A percentile compares a stretch with the other conserved stretches of the same genome.
Evolutionary conservation across 2,329 filamentous ascomycete genomes (phyloP).

Genomic region (Fusarium sp.): DNA sequence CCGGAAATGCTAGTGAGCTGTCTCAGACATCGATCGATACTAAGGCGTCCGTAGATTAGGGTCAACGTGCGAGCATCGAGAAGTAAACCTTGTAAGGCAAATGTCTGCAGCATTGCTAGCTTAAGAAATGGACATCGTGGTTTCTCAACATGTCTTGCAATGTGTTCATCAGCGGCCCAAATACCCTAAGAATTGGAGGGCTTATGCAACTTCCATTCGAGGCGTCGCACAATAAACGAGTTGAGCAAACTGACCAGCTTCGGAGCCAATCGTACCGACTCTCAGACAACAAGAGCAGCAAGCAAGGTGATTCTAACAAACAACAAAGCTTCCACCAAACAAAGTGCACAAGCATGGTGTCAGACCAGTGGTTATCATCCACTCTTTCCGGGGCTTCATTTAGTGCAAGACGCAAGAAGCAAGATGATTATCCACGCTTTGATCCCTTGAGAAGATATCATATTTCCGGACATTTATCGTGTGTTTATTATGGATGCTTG

Average conservation of each 20-base stretch:
- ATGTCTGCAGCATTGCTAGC: not conserved
- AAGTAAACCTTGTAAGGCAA: not conserved
- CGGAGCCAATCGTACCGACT: constrained; percentile 13
- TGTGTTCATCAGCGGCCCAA: not conserved
- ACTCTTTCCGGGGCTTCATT: not conserved
- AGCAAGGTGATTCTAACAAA: not conserved
- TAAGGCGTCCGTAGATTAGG: not conserved
- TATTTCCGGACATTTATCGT: not conserved
- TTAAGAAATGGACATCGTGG: not conserved
- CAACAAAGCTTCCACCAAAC: not conserved
- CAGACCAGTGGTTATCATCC: not conserved
- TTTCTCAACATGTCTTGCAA: not conserved
- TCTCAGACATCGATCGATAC: constrained; percentile 6
- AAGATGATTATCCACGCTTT: not conserved
- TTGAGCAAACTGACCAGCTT: constrained; percentile 11
- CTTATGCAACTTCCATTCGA: not conserved
- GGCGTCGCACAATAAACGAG: not conserved
- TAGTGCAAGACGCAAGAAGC: not conserved
- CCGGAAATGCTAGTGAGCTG: constrained; percentile 3
- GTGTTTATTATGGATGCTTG: not conserved
- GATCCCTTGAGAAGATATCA: not conserved
- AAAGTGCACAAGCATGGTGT: not conserved
- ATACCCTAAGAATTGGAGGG: not conserved
- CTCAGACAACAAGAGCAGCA: constrained; percentile 1
- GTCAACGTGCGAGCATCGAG: not conserved